phyloP scores from a whole-genome alignment of 139 green algal genomes.

The Coelastrella sp. region DNA sequence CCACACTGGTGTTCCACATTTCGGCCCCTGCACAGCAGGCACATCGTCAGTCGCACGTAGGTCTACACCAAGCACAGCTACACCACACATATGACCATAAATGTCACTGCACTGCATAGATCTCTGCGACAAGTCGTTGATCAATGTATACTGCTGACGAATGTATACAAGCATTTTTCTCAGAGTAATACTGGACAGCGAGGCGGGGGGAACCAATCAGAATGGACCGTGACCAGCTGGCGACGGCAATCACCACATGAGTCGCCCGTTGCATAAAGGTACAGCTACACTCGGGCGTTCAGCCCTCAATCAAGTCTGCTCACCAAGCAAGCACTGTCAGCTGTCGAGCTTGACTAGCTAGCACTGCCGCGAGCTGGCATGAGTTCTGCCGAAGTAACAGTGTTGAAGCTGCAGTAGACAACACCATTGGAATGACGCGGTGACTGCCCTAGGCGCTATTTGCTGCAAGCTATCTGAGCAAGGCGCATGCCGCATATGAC shows the following conservation, averaged over 20 bases:
- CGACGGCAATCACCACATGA: not conserved
- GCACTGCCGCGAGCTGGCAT: not conserved
- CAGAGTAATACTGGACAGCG: too few species aligned
- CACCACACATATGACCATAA: not conserved
- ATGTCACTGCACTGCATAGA: not conserved
- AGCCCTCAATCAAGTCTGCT: not conserved
- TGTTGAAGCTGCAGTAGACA: too few species aligned
- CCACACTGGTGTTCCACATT: constrained; percentile 73
- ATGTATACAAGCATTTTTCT: too few species aligned
- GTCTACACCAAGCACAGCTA: not conserved
- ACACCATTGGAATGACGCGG: too few species aligned
- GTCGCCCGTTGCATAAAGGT: not conserved
- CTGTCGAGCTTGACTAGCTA: not conserved
- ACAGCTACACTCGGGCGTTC: not conserved
- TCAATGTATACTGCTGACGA: not conserved
- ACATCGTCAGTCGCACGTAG: not conserved
- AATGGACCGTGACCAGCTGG: not conserved
- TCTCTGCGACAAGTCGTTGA: not conserved
- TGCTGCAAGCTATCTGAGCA: too few species aligned
- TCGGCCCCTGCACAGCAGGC: constrained; percentile 59
- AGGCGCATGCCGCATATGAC: too few species aligned
- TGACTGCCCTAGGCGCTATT: too few species aligned
- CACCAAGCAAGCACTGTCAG: not conserved
- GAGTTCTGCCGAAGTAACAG: not conserved
- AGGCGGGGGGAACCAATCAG: not conserved